A percentile compares a stretch with the other conserved stretches of the same genome.
Conservation (phyloP, 2,329 filamentous ascomycete genomes). For the Neodidymelliopsis sp. region DNA sequence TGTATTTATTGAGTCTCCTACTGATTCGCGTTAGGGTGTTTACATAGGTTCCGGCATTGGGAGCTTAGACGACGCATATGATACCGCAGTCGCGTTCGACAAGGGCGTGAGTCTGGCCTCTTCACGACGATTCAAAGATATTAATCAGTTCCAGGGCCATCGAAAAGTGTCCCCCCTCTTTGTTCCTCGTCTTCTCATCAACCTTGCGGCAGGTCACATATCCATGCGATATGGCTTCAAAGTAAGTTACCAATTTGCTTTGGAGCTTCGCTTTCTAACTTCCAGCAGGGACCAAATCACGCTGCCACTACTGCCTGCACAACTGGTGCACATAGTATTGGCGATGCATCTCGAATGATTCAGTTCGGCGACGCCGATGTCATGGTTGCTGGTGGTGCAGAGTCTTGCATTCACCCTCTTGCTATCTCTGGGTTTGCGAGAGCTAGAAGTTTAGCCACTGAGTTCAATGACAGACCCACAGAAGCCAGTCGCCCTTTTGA, state of each 20-base stretch:
- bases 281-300: conserved; percentile 80
- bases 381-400: conserved; percentile 94
- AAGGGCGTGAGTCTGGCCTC: conserved; percentile 65
- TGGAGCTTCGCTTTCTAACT: conserved; percentile 9
- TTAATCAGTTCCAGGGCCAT: conserved; percentile 70
- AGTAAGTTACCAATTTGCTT: conserved; percentile 39
- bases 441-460: conserved; percentile 83
- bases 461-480: conserved; percentile 75
- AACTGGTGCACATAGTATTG: conserved; percentile 92
- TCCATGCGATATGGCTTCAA: conserved; percentile 90
- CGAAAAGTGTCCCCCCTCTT: conserved; percentile 93
- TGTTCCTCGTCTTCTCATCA: conserved; percentile 91
- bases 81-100: conserved; percentile 79
- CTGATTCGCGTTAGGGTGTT: conserved; percentile 66
- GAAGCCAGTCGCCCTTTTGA: conserved; percentile 89
- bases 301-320: conserved; percentile 94
- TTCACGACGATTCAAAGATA: too few species aligned
- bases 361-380: conserved; percentile 90
- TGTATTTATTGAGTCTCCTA: neutral
- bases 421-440: conserved; percentile 91
- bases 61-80: conserved; percentile 88
- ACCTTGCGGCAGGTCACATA: conserved; percentile 91
- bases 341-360: conserved; percentile 92
- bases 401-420: conserved; percentile 94
- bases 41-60: conserved; percentile 96